phyloP scores from a whole-genome alignment of 208 protist species.

The Acanthamoeba healyi region DNA sequence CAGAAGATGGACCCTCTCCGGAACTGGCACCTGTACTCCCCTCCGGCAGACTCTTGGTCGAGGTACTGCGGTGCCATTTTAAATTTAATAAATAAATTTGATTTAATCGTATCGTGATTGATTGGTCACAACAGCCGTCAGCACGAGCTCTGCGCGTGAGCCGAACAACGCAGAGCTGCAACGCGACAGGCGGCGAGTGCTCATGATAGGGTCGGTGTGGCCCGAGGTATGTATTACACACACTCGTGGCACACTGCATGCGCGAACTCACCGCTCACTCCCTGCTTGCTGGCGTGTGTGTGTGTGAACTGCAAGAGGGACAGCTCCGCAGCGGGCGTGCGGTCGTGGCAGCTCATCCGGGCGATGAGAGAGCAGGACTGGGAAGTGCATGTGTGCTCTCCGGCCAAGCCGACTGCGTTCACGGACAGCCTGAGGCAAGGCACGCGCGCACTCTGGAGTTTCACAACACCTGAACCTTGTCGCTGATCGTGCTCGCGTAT shows the following conservation, averaged over 20 bases:
- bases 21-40: too few relatives aligned
- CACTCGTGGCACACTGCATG: too few relatives aligned
- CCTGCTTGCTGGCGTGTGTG: neutral
- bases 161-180: neutral
- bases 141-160: too few relatives aligned
- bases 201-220: conserved; percentile 54
- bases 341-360: conserved; percentile 39
- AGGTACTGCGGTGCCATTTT: too few relatives aligned
- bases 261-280: too few relatives aligned
- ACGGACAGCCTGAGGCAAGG: neutral
- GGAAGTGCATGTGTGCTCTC: conserved; percentile 43
- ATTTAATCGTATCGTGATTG: too few relatives aligned
- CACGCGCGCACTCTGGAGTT: too few relatives aligned
- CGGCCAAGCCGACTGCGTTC: conserved; percentile 20
- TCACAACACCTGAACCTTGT: neutral
- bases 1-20: too few relatives aligned
- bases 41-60: too few relatives aligned
- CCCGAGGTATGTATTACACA: neutral
- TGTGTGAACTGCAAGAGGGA: neutral
- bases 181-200: neutral
- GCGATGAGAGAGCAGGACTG: conserved; percentile 6
- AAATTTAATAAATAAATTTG: too few relatives aligned
- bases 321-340: conserved; percentile 50
- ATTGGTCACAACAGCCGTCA: too few relatives aligned
- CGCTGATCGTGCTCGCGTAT: neutral